Evolutionary conservation across 495 filamentous ascomycete genomes (phyloP).

Genomic region (Bombardia bombarda): DNA sequence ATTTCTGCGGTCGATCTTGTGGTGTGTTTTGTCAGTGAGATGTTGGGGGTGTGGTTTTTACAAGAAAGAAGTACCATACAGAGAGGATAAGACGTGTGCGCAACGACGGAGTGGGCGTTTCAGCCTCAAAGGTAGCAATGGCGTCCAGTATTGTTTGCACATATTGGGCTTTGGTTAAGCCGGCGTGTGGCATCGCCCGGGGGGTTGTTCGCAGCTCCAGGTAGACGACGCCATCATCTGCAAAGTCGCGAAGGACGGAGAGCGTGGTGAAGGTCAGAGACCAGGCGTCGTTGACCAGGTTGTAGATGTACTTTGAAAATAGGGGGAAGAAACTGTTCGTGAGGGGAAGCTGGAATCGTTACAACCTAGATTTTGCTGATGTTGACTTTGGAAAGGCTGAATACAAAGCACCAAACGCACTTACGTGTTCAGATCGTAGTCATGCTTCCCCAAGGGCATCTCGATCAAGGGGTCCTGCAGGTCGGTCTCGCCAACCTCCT

Average conservation of each 20-base stretch:
- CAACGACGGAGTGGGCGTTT: conserved; percentile 26
- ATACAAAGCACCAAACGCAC: conserved; percentile 21
- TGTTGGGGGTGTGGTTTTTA: not conserved
- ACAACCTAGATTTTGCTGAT: not conserved
- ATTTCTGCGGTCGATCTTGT: conserved; percentile 56
- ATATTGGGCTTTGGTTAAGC: conserved; percentile 55
- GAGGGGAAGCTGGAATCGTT: too few species aligned
- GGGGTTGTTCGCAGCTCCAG: conserved; percentile 80
- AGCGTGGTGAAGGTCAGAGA: conserved; percentile 56
- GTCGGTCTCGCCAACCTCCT: conserved; percentile 34
- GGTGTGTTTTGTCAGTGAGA: too few species aligned
- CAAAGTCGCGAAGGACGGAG: conserved; percentile 64
- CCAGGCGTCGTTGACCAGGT: conserved; percentile 51
- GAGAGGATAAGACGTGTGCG: conserved; percentile 63
- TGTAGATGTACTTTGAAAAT: conserved; percentile 73
- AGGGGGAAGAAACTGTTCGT: conserved; percentile 71
- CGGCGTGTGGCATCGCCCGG: conserved; percentile 43
- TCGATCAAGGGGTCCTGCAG: conserved; percentile 61
- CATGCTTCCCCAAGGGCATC: conserved; percentile 61
- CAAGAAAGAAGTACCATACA: not conserved
- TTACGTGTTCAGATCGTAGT: conserved; percentile 64
- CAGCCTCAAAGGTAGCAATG: conserved; percentile 41
- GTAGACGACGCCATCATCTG: conserved; percentile 65
- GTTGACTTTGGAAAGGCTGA: conserved; percentile 14
- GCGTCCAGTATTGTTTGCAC: conserved; percentile 53